These are phyloP conservation scores for Persicaria maculosa DNA, from an alignment of 148 eudicot species.

Conservation along the genomic window DNA sequence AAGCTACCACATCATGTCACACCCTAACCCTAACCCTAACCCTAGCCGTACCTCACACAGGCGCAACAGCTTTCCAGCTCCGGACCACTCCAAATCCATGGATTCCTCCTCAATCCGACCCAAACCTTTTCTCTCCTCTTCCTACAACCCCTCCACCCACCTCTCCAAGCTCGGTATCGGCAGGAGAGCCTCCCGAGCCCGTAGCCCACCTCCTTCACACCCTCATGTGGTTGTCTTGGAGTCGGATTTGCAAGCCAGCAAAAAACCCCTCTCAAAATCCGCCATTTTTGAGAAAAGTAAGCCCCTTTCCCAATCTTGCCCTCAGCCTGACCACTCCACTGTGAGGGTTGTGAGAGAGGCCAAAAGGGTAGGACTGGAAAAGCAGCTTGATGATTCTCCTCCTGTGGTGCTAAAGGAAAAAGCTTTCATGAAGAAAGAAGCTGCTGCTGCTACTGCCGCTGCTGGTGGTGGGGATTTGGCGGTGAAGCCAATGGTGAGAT, in stretches of 20 bases:
- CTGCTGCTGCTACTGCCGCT: background rate
- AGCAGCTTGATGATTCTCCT: constrained; percentile 13
- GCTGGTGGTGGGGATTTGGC: constrained; percentile 1
- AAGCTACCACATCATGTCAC: background rate
- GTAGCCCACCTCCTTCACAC: constrained; percentile 8
- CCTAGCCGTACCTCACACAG: constrained; percentile 7
- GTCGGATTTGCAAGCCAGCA: background rate
- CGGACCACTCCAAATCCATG: constrained; percentile 6
- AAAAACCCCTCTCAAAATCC: background rate
- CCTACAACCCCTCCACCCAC: background rate
- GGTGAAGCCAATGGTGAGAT: constrained; percentile 16
- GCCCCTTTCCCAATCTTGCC: background rate
- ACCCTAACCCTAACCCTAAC: constrained; percentile 12
- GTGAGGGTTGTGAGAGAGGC: constrained; percentile 10
- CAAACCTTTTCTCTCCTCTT: background rate
- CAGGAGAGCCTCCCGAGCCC: constrained; percentile 2
- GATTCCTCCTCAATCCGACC: background rate
- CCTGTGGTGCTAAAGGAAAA: constrained; percentile 10
- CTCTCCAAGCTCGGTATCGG: constrained; percentile 5
- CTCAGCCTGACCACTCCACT: background rate
- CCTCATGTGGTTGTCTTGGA: background rate
- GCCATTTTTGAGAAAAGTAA: constrained; percentile 9
- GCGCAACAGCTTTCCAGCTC: constrained; percentile 7
- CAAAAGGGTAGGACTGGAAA: constrained; percentile 23
- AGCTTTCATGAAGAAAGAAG: constrained; percentile 4